These are phyloP conservation scores for Clarireedia sp. DNA, from an alignment of 2,329 filamentous ascomycete genomes.

Conservation along the genomic window DNA sequence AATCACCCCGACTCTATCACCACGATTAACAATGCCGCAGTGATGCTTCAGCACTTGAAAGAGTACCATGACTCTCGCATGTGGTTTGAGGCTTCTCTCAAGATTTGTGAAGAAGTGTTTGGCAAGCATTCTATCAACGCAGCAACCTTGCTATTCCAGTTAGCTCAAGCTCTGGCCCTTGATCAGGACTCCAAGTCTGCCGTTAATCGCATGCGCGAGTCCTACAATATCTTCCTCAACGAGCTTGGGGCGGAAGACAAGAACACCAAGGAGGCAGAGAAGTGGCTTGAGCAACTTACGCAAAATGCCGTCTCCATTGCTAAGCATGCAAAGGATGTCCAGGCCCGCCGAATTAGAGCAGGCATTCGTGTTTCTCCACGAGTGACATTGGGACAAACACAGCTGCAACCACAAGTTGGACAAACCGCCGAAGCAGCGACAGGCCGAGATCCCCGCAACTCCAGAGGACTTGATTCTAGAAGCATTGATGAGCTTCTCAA, in stretches of 20 bases:
- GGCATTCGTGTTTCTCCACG: slow-evolving; percentile 60
- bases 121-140: slow-evolving; percentile 87
- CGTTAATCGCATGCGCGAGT: slow-evolving; percentile 89
- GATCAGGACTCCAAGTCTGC: slow-evolving; percentile 91
- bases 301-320: slow-evolving; percentile 92
- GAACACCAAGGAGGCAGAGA: slow-evolving; percentile 97
- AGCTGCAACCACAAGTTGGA: slow-evolving; percentile 55
- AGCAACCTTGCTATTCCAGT: slow-evolving; percentile 91
- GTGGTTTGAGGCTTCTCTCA: slow-evolving; percentile 92
- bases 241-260: slow-evolving; percentile 85
- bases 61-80: slow-evolving; percentile 88
- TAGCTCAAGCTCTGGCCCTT: slow-evolving; percentile 90
- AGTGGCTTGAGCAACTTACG: slow-evolving; percentile 92
- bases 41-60: slow-evolving; percentile 96
- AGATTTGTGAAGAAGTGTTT: slow-evolving; percentile 82
- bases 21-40: slow-evolving; percentile 95
- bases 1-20: slow-evolving; percentile 97
- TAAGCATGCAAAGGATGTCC: slow-evolving; percentile 83
- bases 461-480: slow-evolving; percentile 55
- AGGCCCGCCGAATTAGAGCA: slow-evolving; percentile 64
- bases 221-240: slow-evolving; percentile 87
- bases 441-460: slow-evolving; percentile 25
- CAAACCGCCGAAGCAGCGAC: slow-evolving; percentile 43
- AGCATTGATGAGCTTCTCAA: slow-evolving; percentile 90
- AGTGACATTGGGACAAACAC: slow-evolving; percentile 46